Evolutionary conservation across 768 basidiomycete species (phyloP), one percentile per base, ranked within the genome.

Genomic region (Suillus tomentosus): DNA sequence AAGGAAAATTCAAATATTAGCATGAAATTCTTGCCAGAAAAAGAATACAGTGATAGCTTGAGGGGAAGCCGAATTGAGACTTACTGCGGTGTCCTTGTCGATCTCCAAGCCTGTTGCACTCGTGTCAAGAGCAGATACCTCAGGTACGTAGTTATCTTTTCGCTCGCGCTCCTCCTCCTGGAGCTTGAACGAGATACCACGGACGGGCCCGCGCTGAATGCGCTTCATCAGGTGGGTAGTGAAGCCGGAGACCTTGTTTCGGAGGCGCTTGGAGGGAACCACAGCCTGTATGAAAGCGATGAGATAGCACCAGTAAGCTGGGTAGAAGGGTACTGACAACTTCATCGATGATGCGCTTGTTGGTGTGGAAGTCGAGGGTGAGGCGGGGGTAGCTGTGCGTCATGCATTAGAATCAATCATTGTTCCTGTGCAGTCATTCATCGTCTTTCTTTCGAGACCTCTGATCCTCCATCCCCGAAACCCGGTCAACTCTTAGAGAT

Each of bases 201-300:
- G 94, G 68, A 99, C 97, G 73, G 97, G 97, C 3, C 97, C 97
- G 65, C 89, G 89, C 80, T 97, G 95, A 74, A 99, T 99, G 75
- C 97, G 95, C 87, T 95, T 98, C 97, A 99, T 99, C 79, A 99
- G 84, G 78, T 99, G 97, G 73, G 97, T 99, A 65, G 97, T 99
- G 88, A 99, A 99, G 55, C 97, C 97, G 13, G 96, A 90, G 75
- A 99, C 92, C 87, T 99, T 99, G 92, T 99, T 99, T 77, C 97
- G 89, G 73, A 99, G 89, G 71, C 96, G 94, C 83, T 99, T 99
- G 63, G 97, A 98, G 65, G 96, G 96, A 70, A 99, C 96, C 68
- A 92, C 82, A 64, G 94, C 93, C 93, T 94, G 61, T 36, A 34
- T 40, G 27, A 62, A 56, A 45, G 36, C 7, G 10, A 40, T 63